phyloP scores from a whole-genome alignment of 2,329 filamentous ascomycete species.

The Hymenoscyphus occultus region DNA sequence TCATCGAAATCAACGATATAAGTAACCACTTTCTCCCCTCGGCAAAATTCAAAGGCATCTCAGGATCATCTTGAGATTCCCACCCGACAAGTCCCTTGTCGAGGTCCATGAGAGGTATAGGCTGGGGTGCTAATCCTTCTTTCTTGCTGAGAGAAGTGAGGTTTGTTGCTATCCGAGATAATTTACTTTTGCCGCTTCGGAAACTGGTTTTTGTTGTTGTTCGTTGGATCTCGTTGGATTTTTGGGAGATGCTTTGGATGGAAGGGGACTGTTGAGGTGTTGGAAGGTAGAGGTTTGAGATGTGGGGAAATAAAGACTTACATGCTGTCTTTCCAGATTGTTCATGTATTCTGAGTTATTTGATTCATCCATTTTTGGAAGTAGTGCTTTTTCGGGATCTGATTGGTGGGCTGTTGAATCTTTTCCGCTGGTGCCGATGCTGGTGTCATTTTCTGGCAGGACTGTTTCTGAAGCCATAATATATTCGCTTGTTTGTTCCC shows the following conservation, averaged over 20 bases:
- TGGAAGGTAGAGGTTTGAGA: constrained; percentile 16
- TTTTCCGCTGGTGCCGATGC: constrained; percentile 19
- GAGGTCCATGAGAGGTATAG: constrained; percentile 49
- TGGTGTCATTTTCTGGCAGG: constrained; percentile 20
- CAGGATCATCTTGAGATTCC: constrained; percentile 56
- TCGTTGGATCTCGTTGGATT: constrained; percentile 18
- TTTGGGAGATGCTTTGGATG: constrained; percentile 22
- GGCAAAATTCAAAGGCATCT: constrained; percentile 54
- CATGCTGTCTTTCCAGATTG: constrained; percentile 29
- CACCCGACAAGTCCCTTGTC: constrained; percentile 55
- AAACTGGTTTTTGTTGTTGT: constrained; percentile 19
- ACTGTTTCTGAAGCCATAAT: constrained; percentile 21
- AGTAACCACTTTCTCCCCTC: constrained; percentile 33
- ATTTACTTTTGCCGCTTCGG: constrained; percentile 23
- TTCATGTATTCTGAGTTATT: constrained; percentile 21
- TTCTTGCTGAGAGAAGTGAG: constrained; percentile 26
- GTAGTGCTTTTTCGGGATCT: constrained; percentile 22
- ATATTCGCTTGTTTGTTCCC: constrained; percentile 10
- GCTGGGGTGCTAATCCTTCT: constrained; percentile 21
- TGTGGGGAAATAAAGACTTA: constrained; percentile 16
- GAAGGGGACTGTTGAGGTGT: constrained; percentile 22
- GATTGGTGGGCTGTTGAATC: constrained; percentile 23
- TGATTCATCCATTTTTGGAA: constrained; percentile 7
- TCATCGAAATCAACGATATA: constrained; percentile 34
- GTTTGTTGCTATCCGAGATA: constrained; percentile 29